Evolutionary conservation across 345 rosid genomes (phyloP).

Genomic region (Ailanthus altissimus): DNA sequence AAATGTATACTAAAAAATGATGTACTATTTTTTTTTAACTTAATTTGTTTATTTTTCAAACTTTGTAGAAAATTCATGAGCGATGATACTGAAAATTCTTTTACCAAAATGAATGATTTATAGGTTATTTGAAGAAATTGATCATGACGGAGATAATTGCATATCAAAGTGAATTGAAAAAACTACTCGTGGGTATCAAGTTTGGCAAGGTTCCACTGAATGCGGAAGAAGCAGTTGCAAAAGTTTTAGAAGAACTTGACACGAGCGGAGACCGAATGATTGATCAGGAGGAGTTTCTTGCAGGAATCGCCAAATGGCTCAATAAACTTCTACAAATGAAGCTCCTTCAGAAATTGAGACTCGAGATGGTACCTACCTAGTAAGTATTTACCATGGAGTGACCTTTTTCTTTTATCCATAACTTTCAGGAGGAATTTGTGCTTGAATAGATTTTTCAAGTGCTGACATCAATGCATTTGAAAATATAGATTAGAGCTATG

Average conservation of each 20-base stretch:
- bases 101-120: background rate
- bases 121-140: conserved; percentile 35
- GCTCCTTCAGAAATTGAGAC: background rate
- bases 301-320: conserved; percentile 28
- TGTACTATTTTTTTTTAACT: too few relatives aligned
- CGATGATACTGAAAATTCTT: too few relatives aligned
- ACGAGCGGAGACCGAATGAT: conserved; percentile 24
- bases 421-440: too few relatives aligned
- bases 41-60: too few relatives aligned
- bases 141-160: conserved; percentile 21
- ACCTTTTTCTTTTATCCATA: too few relatives aligned
- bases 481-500: too few relatives aligned
- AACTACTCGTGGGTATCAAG: conserved; percentile 24
- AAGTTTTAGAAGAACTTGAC: conserved; percentile 32
- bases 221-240: conserved; percentile 27
- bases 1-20: too few relatives aligned
- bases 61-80: too few relatives aligned
- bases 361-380: conserved; percentile 23
- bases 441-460: too few relatives aligned
- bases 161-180: conserved; percentile 33
- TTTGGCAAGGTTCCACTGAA: conserved; percentile 28
- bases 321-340: conserved; percentile 1
- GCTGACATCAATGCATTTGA: too few relatives aligned
- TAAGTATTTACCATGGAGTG: background rate
- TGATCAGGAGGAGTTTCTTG: conserved; percentile 33